phyloP scores from a whole-genome alignment of 305 asterid genomes.

The Ilex paraguariensis region DNA sequence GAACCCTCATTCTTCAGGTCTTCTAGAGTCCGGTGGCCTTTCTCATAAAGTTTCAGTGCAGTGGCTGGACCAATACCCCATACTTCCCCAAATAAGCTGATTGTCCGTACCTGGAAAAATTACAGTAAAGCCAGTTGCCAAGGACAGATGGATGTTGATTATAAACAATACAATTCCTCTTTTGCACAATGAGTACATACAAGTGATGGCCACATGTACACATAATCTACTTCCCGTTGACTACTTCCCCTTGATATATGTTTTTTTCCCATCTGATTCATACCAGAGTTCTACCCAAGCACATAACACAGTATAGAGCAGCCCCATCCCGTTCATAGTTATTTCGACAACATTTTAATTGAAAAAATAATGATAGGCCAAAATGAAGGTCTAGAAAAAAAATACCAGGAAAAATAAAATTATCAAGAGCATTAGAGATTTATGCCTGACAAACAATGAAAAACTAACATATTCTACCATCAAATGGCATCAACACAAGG shows the following conservation, averaged over 20 bases:
- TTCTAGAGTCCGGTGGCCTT: constrained; percentile 78
- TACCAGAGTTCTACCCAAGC: neutral
- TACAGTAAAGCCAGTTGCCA: constrained; percentile 13
- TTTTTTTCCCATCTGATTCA: neutral
- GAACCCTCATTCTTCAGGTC: constrained; percentile 73
- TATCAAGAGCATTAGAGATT: neutral
- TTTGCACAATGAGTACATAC: too few species aligned
- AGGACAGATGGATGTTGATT: neutral
- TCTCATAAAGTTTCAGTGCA: constrained; percentile 83
- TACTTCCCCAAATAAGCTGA: constrained; percentile 92
- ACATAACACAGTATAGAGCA: neutral
- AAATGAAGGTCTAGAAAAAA: neutral
- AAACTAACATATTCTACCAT: constrained; percentile 5
- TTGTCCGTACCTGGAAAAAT: constrained; percentile 58
- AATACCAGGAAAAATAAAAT: neutral
- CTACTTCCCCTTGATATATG: neutral
- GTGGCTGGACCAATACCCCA: constrained; percentile 98
- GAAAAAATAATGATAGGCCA: neutral
- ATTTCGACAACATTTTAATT: neutral
- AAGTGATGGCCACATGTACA: neutral
- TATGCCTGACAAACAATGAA: neutral
- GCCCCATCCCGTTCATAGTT: neutral
- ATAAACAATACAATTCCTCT: neutral
- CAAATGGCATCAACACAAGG: constrained; percentile 11
- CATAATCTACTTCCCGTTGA: neutral